Evolutionary conservation across 1,284 basidiomycete species (phyloP).

Genomic region (Pulveroboletus sp.): DNA sequence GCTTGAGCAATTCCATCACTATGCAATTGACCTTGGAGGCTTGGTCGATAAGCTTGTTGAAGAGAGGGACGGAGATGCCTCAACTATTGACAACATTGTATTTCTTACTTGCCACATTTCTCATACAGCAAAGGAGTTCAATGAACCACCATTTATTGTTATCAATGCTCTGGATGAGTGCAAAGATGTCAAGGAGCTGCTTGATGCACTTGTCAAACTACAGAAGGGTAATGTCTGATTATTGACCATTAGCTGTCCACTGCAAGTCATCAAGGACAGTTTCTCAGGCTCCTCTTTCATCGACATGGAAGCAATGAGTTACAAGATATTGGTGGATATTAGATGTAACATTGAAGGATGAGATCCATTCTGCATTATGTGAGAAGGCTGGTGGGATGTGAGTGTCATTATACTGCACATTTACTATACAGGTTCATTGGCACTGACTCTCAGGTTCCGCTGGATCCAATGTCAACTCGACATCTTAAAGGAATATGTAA

Average conservation of each 20-base stretch:
- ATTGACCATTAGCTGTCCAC: neutral
- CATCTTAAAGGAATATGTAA: neutral
- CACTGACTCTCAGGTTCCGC: too few species aligned
- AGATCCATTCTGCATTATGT: neutral
- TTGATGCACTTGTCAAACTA: neutral
- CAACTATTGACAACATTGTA: neutral
- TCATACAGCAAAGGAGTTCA: neutral
- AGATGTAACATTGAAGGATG: neutral
- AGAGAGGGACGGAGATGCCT: neutral
- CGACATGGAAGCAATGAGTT: neutral
- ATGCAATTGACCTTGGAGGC: neutral
- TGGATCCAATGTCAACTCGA: conserved; percentile 19
- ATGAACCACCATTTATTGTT: neutral
- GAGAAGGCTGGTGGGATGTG: conserved; percentile 5
- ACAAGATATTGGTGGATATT: neutral
- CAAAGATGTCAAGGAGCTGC: neutral
- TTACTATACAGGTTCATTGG: too few species aligned
- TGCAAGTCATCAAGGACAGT: conserved; percentile 3
- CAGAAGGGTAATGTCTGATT: neutral
- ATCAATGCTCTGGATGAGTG: conserved; percentile 9
- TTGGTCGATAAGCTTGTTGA: neutral
- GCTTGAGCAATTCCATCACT: neutral
- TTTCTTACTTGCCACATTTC: conserved; percentile 6
- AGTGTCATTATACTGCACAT: neutral
- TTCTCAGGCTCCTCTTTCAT: neutral